These are phyloP conservation scores for Leishmania turanica DNA, from an alignment of 208 protist species.

Conservation along the genomic window DNA sequence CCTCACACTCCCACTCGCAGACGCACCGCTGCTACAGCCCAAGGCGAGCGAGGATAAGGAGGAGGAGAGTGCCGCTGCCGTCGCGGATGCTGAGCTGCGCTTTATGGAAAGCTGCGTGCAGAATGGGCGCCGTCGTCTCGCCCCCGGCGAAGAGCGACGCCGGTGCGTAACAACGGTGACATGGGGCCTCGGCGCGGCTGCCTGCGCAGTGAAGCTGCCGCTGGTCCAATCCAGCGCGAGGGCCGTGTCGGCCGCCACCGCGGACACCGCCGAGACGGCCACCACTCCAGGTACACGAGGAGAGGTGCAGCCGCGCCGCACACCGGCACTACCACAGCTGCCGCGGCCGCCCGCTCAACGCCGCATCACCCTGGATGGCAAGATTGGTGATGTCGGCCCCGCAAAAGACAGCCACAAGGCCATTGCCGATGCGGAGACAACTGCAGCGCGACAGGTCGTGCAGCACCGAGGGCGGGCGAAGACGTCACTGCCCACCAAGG, in stretches of 20 bases:
- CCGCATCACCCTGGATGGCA: neutral
- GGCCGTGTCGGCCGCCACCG: neutral
- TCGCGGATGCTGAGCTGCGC: constrained; percentile 11
- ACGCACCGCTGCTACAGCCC: neutral
- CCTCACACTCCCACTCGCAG: neutral
- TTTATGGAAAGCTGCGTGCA: constrained; percentile 29
- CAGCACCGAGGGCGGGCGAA: neutral
- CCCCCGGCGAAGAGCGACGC: constrained; percentile 24
- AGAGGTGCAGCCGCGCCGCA: neutral
- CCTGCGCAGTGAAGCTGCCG: constrained; percentile 34
- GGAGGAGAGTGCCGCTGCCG: constrained; percentile 1
- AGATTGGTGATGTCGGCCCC: neutral
- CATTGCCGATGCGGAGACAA: neutral
- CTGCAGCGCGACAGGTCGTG: neutral
- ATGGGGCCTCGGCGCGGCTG: constrained; percentile 67
- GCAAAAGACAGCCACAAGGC: neutral
- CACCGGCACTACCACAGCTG: neutral
- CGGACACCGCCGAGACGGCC: neutral
- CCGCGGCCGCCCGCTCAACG: neutral
- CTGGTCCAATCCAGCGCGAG: neutral
- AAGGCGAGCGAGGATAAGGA: neutral
- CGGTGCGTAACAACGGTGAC: constrained; percentile 45
- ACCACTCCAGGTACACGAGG: neutral
- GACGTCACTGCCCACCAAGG: neutral
- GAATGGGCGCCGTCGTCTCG: constrained; percentile 18